Evolutionary conservation across 2,329 filamentous ascomycete genomes (phyloP).

Genomic region (Cyphellophora attinorum): DNA sequence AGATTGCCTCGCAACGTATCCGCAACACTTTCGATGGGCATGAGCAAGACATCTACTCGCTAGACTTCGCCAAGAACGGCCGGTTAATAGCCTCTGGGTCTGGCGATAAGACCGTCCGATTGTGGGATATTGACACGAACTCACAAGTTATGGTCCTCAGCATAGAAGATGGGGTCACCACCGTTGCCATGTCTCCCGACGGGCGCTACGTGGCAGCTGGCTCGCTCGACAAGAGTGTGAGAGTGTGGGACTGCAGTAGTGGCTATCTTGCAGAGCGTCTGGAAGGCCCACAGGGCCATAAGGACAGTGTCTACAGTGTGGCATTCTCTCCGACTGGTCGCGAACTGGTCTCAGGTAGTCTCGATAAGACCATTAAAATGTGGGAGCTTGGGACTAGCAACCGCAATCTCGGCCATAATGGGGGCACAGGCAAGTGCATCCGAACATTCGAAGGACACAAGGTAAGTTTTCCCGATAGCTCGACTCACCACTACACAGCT

Average conservation of each 20-base stretch:
- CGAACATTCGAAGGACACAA: conserved; percentile 97
- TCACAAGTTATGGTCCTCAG: conserved; percentile 74
- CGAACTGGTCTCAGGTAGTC: conserved; percentile 84
- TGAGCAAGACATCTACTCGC: conserved; percentile 95
- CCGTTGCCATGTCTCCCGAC: conserved; percentile 92
- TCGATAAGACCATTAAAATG: conserved; percentile 99
- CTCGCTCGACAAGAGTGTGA: conserved; percentile 92
- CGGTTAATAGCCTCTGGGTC: conserved; percentile 91
- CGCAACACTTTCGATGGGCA: conserved; percentile 92
- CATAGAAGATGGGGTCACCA: conserved; percentile 95
- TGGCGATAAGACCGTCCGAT: conserved; percentile 84
- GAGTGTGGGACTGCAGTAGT: conserved; percentile 86
- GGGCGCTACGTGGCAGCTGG: conserved; percentile 90
- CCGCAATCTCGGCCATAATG: conserved; percentile 54
- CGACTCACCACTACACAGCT: conserved; percentile 8
- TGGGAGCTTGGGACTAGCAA: conserved; percentile 74
- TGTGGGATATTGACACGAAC: conserved; percentile 89
- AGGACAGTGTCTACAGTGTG: conserved; percentile 93
- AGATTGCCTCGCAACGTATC: conserved; percentile 74
- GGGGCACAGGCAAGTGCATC: conserved; percentile 85
- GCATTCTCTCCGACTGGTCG: conserved; percentile 91
- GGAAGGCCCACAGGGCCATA: conserved; percentile 87
- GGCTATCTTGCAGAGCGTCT: conserved; percentile 84
- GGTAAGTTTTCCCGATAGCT: no score
- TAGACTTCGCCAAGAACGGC: conserved; percentile 90